These are phyloP conservation scores for Pleoardoris graminearum DNA, from an alignment of 2,329 filamentous ascomycete genomes.

Conservation along the genomic window DNA sequence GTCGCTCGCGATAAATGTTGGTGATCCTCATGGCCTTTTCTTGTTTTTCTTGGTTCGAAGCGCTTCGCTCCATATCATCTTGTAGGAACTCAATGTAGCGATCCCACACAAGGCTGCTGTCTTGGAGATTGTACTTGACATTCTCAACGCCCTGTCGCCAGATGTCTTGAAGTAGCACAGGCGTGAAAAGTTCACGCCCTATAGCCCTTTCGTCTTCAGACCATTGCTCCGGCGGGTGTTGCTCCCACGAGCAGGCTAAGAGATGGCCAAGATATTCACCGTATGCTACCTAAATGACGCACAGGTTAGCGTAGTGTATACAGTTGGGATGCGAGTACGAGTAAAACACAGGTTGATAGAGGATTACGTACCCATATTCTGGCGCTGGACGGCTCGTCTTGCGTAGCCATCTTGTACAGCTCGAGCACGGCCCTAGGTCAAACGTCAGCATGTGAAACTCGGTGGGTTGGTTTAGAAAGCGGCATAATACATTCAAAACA, in stretches of 20 bases:
- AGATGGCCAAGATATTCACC: conserved; percentile 77
- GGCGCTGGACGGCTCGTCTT: conserved; percentile 72
- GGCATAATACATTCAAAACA: not conserved
- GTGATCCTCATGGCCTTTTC: conserved; percentile 59
- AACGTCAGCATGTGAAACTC: not conserved
- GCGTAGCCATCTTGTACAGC: conserved; percentile 69
- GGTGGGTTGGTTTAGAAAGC: not conserved
- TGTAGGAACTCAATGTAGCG: conserved; percentile 74
- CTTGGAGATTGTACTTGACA: conserved; percentile 73
- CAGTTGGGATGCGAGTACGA: not conserved
- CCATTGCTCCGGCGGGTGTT: conserved; percentile 52
- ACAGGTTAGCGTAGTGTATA: not conserved
- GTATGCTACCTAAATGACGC: conserved; percentile 56
- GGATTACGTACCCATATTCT: conserved; percentile 66
- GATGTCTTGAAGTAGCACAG: conserved; percentile 66
- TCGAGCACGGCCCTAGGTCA: conserved; percentile 62
- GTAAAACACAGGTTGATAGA: not conserved
- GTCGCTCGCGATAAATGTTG: conserved; percentile 69
- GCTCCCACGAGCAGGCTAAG: conserved; percentile 65
- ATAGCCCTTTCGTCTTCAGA: conserved; percentile 69
- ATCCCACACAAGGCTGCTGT: conserved; percentile 80
- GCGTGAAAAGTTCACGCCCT: conserved; percentile 72
- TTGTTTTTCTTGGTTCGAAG: conserved; percentile 57
- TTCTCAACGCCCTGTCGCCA: conserved; percentile 73
- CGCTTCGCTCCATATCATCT: conserved; percentile 64